Base-by-base conservation (phyloP, 2,329 filamentous ascomycete genomes). In the Claviceps pazoutovae region DNA sequence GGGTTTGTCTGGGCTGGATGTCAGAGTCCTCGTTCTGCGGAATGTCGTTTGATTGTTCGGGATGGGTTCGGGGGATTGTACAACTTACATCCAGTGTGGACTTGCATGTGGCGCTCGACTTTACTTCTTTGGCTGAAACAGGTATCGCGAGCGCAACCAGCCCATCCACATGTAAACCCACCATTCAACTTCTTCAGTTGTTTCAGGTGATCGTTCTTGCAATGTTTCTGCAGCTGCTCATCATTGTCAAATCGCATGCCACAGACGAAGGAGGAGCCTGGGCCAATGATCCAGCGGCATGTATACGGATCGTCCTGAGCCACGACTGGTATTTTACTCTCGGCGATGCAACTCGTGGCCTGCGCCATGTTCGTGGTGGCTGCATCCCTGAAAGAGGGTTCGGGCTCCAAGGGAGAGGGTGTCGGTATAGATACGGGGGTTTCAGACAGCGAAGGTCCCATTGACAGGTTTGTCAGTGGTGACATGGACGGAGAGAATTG, bases 31-130 rank as follows among this genome's bases (percentile, higher is more conserved):
- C 23, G 17, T 34, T 30, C 44, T 34, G 30, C 30, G 9, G 30
- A 34, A 34, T 34, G 11, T 34, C 30, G 30, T 34, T 11, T 34
- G 30, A 34, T 34, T 34, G 30, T 34, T 34, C 4, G 13, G 7
- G 19, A 11, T n/a, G 30, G 14, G 14, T 7, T 9, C 9, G 30
- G n/a, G 6, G 19, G 21, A 37, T n/a, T 23, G 26, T 14, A 21
- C 43, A 21, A 39, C 78, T 69, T 66, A 81, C 78, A 78, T 49
- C 78, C 78, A 16, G 80, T 83, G 60, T 84, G 81, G 2, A 76
- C 79, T 57, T 82, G 79, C 64, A 83, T 73, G 59, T 84, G 81
- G 45, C 81, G 70, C 56, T 82, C 79, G 17, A 84, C 69, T 60
- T 84, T 84, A 61, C 78, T 80, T 58, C 77, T 72, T 58, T 81